Evolutionary conservation across 2,329 filamentous ascomycete species (phyloP).

Genomic region (Aaosphaeria pasadenensis): DNA sequence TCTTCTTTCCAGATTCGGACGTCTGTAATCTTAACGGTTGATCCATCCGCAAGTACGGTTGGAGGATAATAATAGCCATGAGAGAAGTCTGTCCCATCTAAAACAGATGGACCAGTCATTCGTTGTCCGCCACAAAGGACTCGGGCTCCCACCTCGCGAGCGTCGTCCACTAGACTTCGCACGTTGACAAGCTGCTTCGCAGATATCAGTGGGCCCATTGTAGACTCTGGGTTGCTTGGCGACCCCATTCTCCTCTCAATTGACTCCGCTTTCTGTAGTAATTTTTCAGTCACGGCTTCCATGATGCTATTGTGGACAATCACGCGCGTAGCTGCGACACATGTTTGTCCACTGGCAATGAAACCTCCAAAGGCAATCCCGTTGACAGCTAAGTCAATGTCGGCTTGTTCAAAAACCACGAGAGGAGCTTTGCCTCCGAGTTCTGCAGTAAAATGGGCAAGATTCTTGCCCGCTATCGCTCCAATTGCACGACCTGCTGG

Average conservation of each 20-base stretch:
- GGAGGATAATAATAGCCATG: slow-evolving; percentile 52
- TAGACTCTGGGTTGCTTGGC: slow-evolving; percentile 54
- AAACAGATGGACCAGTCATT: slow-evolving; percentile 46
- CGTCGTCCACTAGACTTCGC: slow-evolving; percentile 33
- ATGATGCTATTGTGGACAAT: slow-evolving; percentile 49
- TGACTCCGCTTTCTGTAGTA: slow-evolving; percentile 47
- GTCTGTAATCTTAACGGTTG: slow-evolving; percentile 28
- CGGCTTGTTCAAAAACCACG: slow-evolving; percentile 35
- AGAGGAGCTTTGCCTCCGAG: slow-evolving; percentile 38
- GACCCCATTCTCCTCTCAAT: slow-evolving; percentile 56
- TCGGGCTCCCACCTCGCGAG: slow-evolving; percentile 34
- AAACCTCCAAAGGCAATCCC: slow-evolving; percentile 42
- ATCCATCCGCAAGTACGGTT: slow-evolving; percentile 38
- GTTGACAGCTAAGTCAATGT: slow-evolving; percentile 36
- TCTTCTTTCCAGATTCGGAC: slow-evolving; percentile 45
- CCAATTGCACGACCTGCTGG: slow-evolving; percentile 36
- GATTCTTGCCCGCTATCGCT: slow-evolving; percentile 32
- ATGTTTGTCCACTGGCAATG: slow-evolving; percentile 56
- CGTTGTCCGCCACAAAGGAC: slow-evolving; percentile 49
- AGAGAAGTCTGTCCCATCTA: slow-evolving; percentile 53
- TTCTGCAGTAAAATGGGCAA: slow-evolving; percentile 36
- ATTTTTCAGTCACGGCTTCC: slow-evolving; percentile 35
- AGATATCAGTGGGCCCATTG: slow-evolving; percentile 65
- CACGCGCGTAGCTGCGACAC: slow-evolving; percentile 54
- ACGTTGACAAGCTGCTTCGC: slow-evolving; percentile 45